Base-by-base conservation (phyloP, 2,329 filamentous ascomycete species). In the Alternaria gansuensis region DNA sequence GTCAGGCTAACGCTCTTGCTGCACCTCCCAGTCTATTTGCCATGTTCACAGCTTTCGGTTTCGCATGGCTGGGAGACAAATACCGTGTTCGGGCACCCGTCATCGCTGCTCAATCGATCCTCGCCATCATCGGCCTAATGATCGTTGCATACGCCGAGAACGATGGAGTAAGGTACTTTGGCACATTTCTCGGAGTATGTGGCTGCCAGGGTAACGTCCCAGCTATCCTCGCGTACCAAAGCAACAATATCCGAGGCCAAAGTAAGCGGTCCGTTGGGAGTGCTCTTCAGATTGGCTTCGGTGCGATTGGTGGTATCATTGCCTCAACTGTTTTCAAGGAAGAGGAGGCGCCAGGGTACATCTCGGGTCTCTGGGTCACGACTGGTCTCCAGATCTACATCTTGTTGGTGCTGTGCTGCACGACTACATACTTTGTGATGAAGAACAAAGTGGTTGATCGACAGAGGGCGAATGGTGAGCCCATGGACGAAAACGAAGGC, bases 11-110 rank as follows among this genome's bases (percentile, higher is more conserved):
- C 29, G 65, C 63, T 0, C 61, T 71, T 5, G 57, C 66, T 2
- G 70, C 71, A 0, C 73, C 73, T 9, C 73, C 73, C 4, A 65
- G 64, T 28, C 31, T 69, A 17, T 59, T 62, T 14, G 67, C 70
- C 7, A 68, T 65, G 43, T 43, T 74, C 28, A 51, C 63, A 4
- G 72, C 72, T 34, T 70, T 70, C 41, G 55, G 41, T 9, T 66
- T 67, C 17, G 70, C 68, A 13, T 74, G 65, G 64, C 13, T 69
- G 3, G 63, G 63, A 23, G 71, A 74, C 34, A 73, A 70, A 26
- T 70, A 70, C 37, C 63, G 58, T 7, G 49, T 66, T 8, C 70
- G 71, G 5, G 67, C 60, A 6, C 71, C 71, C 7, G 45, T 72
- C 14, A 69, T 74, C 33, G 65, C 65, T 5, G 37, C 51, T 9